phyloP scores from a whole-genome alignment of 208 protist species.

The Crithidia sp. region DNA sequence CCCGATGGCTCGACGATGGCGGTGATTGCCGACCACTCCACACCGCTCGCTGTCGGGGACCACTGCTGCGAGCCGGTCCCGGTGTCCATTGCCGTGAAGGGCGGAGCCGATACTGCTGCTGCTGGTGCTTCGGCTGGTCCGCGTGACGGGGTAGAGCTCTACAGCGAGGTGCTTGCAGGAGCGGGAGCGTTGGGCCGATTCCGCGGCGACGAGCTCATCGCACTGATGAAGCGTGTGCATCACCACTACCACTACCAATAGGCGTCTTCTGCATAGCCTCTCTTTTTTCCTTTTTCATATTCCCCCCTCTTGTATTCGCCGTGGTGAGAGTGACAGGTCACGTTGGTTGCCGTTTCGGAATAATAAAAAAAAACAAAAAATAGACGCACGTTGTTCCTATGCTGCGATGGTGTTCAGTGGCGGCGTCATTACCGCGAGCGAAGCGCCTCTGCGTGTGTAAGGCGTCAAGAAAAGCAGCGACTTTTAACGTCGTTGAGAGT shows the following conservation, averaged over 20 bases:
- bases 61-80: slow-evolving; percentile 80
- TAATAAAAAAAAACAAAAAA: too few species aligned
- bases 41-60: slow-evolving; percentile 59
- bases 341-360: too few species aligned
- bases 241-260: slow-evolving; percentile 59
- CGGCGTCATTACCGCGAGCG: too few species aligned
- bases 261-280: slow-evolving; percentile 15
- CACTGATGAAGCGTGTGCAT: slow-evolving; percentile 59
- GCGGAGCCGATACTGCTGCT: not conserved
- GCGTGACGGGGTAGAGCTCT: slow-evolving; percentile 49
- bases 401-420: too few species aligned
- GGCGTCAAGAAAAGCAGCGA: too few species aligned
- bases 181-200: slow-evolving; percentile 55
- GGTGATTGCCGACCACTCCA: slow-evolving; percentile 72
- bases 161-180: slow-evolving; percentile 54
- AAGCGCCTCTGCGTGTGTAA: too few species aligned
- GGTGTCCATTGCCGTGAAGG: slow-evolving; percentile 60
- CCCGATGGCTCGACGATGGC: slow-evolving; percentile 56
- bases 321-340: too few species aligned
- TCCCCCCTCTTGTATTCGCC: too few species aligned
- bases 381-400: too few species aligned
- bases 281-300: slow-evolving; percentile 15
- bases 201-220: slow-evolving; percentile 52
- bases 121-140: not conserved
- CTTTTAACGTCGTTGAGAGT: too few species aligned